Conservation (phyloP, 2,329 filamentous ascomycete species). For the Epichloe elymi region DNA sequence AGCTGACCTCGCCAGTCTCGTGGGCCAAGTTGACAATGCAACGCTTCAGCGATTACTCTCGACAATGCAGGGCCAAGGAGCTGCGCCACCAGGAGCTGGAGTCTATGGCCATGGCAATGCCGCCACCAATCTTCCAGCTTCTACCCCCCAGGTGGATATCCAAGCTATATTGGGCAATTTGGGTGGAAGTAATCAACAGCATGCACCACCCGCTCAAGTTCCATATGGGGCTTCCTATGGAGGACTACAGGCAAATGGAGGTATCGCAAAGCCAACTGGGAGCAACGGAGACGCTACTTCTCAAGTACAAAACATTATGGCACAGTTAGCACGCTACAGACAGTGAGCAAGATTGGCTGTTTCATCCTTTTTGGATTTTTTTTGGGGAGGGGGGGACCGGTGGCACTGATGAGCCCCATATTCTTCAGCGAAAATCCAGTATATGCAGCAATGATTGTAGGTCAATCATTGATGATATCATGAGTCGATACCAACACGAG, state of each 20-base stretch:
- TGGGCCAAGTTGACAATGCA: slow-evolving; percentile 54
- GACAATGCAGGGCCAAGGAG: slow-evolving; percentile 29
- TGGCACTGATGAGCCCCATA: not conserved
- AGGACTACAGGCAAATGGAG: slow-evolving; percentile 16
- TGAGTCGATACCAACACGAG: slow-evolving; percentile 1
- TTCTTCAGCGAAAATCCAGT: not conserved
- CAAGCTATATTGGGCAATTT: slow-evolving; percentile 32
- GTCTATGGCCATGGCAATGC: slow-evolving; percentile 3
- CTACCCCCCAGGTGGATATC: slow-evolving; percentile 27
- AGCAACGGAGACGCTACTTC: slow-evolving; percentile 28
- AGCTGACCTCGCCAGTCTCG: slow-evolving; percentile 48
- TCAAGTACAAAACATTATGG: slow-evolving; percentile 61
- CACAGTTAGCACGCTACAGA: slow-evolving; percentile 53
- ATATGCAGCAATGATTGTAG: not conserved
- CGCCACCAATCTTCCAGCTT: slow-evolving; percentile 8
- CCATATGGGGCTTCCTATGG: slow-evolving; percentile 20
- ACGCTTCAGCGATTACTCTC: slow-evolving; percentile 59
- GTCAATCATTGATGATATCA: not conserved
- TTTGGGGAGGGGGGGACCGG: not conserved
- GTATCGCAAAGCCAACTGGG: slow-evolving; percentile 9
- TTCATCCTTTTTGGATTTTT: not conserved
- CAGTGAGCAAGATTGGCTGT: slow-evolving; percentile 24
- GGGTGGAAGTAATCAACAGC: slow-evolving; percentile 13
- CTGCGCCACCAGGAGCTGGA: slow-evolving; percentile 1
- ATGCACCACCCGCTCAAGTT: slow-evolving; percentile 11